Base-by-base conservation (phyloP, 2,329 filamentous ascomycete genomes). In the Fusarium pseudoanthophilum region DNA sequence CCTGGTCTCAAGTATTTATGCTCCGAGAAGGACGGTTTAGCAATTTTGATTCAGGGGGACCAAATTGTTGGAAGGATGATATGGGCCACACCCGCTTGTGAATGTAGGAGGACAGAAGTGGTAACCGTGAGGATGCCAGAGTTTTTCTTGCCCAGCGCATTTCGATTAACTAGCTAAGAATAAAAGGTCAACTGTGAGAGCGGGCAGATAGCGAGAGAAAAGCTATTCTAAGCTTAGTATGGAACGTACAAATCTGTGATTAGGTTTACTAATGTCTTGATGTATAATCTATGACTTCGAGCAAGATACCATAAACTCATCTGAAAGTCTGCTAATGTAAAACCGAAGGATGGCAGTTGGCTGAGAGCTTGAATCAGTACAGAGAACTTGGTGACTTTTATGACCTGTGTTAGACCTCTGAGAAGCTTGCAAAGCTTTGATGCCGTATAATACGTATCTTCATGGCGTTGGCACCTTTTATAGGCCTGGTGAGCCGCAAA, bases 161-260 rank as follows among this genome's bases (percentile, higher is more conserved):
- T 57, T 42, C 28, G 4, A 57, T 57, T 24, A 57, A 57, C 48
- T 34, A n/a, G n/a, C 10, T 16, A 18, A 7, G 5, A 24, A 34
- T 34, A 8, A 5, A 0, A 51, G 4, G 11, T 32, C 7, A n/a
- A n/a, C n/a, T n/a, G n/a, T n/a, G 32, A 3, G 11, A 4, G 21
- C 8, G 21, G 11, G 5, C 28, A 18, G 28, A 24, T 49, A 16
- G 28, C 14, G 10, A 1, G 11, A 2, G 28, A n/a, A n/a, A 32
- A 4, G 3, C 4, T 32, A n/a, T 32, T 32, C 14, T 24, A 32
- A 18, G 20, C 15, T 16, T 18, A 18, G 11, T 4, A n/a, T 18
- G 0, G 0, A 8, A 49, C 4, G 5, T 5, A 9, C 7, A 18
- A 18, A 18, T 32, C n/a, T 4, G n/a, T 18, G 7, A 49, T 3